Evolutionary conservation across 1,284 basidiomycete species (phyloP).

Genomic region (Trametes pubescens): DNA sequence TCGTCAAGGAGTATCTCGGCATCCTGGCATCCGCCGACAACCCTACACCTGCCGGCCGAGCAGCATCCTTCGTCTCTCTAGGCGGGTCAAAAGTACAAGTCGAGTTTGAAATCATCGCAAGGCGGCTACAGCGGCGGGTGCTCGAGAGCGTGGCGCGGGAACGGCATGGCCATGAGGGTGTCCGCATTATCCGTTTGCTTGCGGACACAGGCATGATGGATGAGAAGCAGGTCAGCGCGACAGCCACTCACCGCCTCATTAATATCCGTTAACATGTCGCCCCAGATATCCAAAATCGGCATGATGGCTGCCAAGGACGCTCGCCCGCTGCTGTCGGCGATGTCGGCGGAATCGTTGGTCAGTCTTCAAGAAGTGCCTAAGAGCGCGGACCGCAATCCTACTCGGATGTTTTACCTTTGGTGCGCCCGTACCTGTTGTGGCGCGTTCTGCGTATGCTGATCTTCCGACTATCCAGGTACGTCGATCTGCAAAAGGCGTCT

Average conservation of each 20-base stretch:
- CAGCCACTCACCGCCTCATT: not conserved
- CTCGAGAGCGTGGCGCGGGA: constrained; percentile 86
- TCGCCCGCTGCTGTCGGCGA: constrained; percentile 79
- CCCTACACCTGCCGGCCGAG: constrained; percentile 72
- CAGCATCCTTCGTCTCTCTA: constrained; percentile 73
- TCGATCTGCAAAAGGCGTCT: constrained; percentile 85
- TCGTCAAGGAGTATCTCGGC: constrained; percentile 80
- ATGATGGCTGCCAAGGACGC: constrained; percentile 93
- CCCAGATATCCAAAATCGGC: constrained; percentile 90
- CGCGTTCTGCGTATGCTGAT: not conserved
- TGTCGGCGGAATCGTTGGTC: constrained; percentile 84
- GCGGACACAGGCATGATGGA: constrained; percentile 94
- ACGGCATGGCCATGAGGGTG: constrained; percentile 86
- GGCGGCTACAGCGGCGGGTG: constrained; percentile 75
- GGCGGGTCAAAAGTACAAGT: constrained; percentile 79
- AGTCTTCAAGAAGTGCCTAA: constrained; percentile 92
- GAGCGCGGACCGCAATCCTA: constrained; percentile 86
- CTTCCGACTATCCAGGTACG: constrained; percentile 60
- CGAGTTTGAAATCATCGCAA: constrained; percentile 82
- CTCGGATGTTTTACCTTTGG: constrained; percentile 91
- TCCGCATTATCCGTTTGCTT: constrained; percentile 85
- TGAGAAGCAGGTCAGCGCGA: constrained; percentile 83
- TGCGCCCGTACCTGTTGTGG: constrained; percentile 42
- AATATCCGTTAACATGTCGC: not conserved
- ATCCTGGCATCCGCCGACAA: constrained; percentile 84